Percentiles rank a stretch among this genome's conserved stretches.
Evolutionary conservation across 495 filamentous ascomycete species (phyloP).

Genomic region (Penicillium coffeae): DNA sequence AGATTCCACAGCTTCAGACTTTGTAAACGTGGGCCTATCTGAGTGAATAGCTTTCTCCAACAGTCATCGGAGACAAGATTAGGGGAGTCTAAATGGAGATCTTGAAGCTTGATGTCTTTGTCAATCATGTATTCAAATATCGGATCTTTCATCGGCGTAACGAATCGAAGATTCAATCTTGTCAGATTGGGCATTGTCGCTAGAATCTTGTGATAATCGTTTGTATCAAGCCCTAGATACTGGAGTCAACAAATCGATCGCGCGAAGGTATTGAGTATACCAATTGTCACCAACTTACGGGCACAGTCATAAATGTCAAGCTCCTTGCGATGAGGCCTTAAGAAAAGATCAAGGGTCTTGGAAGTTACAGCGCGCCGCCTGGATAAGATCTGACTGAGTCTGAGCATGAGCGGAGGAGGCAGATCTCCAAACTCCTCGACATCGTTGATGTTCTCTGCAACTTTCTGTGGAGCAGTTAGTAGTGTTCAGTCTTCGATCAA

Average conservation of each 20-base stretch:
- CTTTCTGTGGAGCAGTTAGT: slow-evolving; percentile 41
- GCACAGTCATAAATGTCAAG: slow-evolving; percentile 79
- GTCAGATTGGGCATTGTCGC: slow-evolving; percentile 65
- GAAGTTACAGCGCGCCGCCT: slow-evolving; percentile 71
- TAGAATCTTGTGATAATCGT: slow-evolving; percentile 78
- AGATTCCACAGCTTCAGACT: slow-evolving; percentile 64
- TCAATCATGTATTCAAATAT: slow-evolving; percentile 76
- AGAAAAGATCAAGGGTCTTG: slow-evolving; percentile 68
- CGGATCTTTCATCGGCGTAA: slow-evolving; percentile 80
- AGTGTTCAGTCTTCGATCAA: neutral
- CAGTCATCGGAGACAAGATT: slow-evolving; percentile 71
- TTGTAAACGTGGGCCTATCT: slow-evolving; percentile 58
- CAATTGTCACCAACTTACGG: slow-evolving; percentile 36
- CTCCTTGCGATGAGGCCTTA: slow-evolving; percentile 60
- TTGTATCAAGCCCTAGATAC: slow-evolving; percentile 56
- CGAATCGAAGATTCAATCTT: slow-evolving; percentile 68
- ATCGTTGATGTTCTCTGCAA: slow-evolving; percentile 76
- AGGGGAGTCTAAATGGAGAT: slow-evolving; percentile 66
- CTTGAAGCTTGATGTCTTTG: slow-evolving; percentile 57
- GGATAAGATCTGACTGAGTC: slow-evolving; percentile 74
- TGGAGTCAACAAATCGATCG: slow-evolving; percentile 9
- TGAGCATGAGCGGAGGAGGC: slow-evolving; percentile 61
- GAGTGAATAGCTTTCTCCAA: slow-evolving; percentile 64
- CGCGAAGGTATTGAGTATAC: neutral
- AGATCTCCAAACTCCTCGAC: slow-evolving; percentile 82